Evolutionary conservation across 441 rosid species (phyloP).

Genomic region (Kokia cookei): DNA sequence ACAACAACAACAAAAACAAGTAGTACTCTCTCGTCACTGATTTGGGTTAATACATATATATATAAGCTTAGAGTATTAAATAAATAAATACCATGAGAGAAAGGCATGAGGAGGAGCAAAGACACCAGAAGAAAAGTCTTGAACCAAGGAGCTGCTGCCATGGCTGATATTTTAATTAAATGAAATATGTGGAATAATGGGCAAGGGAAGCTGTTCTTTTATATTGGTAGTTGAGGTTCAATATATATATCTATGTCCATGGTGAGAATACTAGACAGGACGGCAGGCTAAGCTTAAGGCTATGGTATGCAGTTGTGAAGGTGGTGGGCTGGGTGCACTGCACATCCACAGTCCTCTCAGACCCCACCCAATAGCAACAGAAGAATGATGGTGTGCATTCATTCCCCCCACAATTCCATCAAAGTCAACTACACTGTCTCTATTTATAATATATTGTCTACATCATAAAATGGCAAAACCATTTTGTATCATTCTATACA

Average conservation of each 20-base stretch:
- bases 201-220: conserved; percentile 14
- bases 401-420: neutral
- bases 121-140: conserved; percentile 35
- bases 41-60: neutral
- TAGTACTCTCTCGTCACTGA: neutral
- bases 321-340: neutral
- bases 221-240: conserved; percentile 9
- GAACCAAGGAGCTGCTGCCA: conserved; percentile 45
- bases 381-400: conserved; percentile 31
- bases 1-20: neutral
- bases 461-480: neutral
- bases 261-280: neutral
- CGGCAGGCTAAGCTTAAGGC: neutral
- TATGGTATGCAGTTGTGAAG: no score
- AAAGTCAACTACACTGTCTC: conserved; percentile 33
- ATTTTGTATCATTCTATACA: neutral
- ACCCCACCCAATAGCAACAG: conserved; percentile 37
- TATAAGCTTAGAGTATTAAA: neutral
- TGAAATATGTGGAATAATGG: neutral
- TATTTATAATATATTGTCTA: neutral
- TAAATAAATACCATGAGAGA: conserved; percentile 28
- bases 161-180: neutral
- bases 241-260: neutral
- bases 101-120: conserved; percentile 28
- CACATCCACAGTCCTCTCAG: neutral